These are phyloP conservation scores for Amanita rimosa DNA, from an alignment of 768 basidiomycete species.

Conservation along the genomic window DNA sequence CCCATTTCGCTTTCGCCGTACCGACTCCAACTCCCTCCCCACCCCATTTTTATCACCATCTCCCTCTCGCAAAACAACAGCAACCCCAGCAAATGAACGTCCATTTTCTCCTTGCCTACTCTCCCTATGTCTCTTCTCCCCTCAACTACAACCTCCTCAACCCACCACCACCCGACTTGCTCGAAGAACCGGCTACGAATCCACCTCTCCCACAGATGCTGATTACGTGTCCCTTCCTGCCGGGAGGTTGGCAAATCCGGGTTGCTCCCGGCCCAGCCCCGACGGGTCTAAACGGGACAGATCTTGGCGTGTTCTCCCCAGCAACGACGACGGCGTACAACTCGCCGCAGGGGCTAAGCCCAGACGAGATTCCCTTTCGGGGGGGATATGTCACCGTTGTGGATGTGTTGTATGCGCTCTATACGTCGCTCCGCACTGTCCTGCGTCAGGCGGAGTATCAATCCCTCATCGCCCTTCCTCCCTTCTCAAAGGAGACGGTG, in stretches of 20 bases:
- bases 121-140: constrained; percentile 20
- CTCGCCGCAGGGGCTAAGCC: constrained; percentile 13
- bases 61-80: not conserved
- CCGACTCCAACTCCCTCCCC: not conserved
- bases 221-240: constrained; percentile 22
- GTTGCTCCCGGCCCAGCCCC: constrained; percentile 17
- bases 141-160: constrained; percentile 26
- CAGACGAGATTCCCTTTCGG: not conserved
- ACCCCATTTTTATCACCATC: not conserved
- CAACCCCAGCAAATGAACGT: constrained; percentile 20
- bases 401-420: constrained; percentile 38
- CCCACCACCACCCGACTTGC: constrained; percentile 16
- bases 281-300: not conserved
- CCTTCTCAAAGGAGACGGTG: constrained; percentile 18
- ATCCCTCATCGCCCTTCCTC: constrained; percentile 13
- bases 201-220: constrained; percentile 25
- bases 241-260: constrained; percentile 18
- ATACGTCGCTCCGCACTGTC: constrained; percentile 32
- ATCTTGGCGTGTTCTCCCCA: not conserved
- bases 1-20: not conserved
- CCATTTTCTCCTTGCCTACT: constrained; percentile 29
- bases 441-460: constrained; percentile 36
- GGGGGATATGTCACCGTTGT: constrained; percentile 27
- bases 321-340: not conserved
- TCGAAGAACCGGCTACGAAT: constrained; percentile 29